Evolutionary conservation across 352 stramenopile species (phyloP), one percentile per base, ranked within the genome.

Genomic region (Globisporangium recalcitrans): DNA sequence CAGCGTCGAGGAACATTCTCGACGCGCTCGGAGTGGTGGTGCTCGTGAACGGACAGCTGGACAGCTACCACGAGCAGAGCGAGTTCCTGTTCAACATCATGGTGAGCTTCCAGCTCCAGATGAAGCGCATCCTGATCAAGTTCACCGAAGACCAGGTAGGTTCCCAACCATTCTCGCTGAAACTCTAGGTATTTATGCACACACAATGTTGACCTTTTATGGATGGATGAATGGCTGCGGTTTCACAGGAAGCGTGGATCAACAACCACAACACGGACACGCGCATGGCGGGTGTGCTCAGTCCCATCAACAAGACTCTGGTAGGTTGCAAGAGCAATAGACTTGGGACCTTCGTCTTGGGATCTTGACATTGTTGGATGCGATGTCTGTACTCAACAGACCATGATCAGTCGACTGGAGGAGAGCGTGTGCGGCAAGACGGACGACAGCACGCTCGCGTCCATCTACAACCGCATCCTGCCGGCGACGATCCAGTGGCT

Each of bases 101-200:
- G 62, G 75, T 90, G 11, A 87, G 71, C 59, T 91, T 92, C 38
- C 79, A 90, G 69, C 79, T 92, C 4, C 79, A 90, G 56, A 78
- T 91, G 72, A 92, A 92, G 62, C 76, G 83, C 1, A 60, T 88
- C 26, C 52, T 90, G n/a, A 85, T 88, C 65, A 90, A 88, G 57
- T 92, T 91, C 56, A 87, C 78, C 0, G 81, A 92, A 53, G 83
- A 90, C 4, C 78, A 85, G 69, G 78, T 84, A 36, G 2, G 44
- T 6, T n/a, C 7, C 16, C n/a, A 46, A 4, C 38, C 16, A 46
- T 46, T 46, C 22, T 22, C 16, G 16, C n/a, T n/a, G n/a, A n/a
- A n/a, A n/a, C n/a, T n/a, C n/a, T n/a, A n/a, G n/a, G n/a, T n/a
- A n/a, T n/a, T n/a, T n/a, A n/a, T n/a, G n/a, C n/a, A n/a, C n/a